These are phyloP conservation scores for Epichloe sp. DNA, from an alignment of 2,329 filamentous ascomycete genomes.

Conservation along the genomic window DNA sequence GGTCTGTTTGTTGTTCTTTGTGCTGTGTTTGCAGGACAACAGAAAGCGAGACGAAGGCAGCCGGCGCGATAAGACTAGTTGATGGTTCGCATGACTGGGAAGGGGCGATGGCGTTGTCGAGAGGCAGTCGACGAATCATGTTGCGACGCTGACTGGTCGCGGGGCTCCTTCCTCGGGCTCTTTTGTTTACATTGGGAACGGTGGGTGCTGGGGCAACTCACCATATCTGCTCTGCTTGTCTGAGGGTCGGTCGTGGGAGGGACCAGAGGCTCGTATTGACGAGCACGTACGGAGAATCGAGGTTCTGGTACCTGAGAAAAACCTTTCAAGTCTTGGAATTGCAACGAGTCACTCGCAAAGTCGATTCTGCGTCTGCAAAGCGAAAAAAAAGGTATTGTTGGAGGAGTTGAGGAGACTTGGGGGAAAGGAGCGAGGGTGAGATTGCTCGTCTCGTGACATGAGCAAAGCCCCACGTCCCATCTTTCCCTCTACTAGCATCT, in stretches of 20 bases:
- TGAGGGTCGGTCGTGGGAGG: background rate
- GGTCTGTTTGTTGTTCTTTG: background rate
- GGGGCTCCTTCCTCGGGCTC: slow-evolving; percentile 3
- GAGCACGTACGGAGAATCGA: background rate
- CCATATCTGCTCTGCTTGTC: slow-evolving; percentile 2
- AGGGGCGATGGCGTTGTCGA: background rate
- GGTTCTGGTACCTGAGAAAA: background rate
- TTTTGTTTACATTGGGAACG: slow-evolving; percentile 6
- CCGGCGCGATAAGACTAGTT: background rate
- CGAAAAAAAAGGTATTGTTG: background rate
- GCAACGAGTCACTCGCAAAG: background rate
- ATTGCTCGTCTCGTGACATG: slow-evolving; percentile 2
- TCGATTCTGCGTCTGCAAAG: background rate
- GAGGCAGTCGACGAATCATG: slow-evolving; percentile 4
- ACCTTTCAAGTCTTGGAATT: background rate
- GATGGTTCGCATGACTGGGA: background rate
- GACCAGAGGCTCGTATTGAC: background rate
- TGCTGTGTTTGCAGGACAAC: background rate
- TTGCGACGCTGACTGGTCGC: slow-evolving; percentile 1
- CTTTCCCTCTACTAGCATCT: background rate
- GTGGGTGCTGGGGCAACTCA: slow-evolving; percentile 7
- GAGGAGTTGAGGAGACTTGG: background rate
- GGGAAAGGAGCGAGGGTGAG: background rate
- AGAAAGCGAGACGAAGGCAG: background rate
- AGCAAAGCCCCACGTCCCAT: slow-evolving; percentile 1